Evolutionary conservation across 345 rosid species (phyloP), one percentile per base, ranked within the genome.

Genomic region (Pistacia vera): DNA sequence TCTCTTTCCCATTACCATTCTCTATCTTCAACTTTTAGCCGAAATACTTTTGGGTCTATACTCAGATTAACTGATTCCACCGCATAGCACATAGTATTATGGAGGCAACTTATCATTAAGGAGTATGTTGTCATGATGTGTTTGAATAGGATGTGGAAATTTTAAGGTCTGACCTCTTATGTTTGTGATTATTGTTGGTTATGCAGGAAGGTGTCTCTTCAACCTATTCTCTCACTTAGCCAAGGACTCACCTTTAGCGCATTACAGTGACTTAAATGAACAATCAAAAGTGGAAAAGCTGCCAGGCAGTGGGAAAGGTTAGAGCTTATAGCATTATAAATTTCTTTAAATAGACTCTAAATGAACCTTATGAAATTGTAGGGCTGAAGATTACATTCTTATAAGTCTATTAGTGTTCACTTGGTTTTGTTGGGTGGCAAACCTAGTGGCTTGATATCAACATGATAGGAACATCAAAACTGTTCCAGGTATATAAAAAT

Each of bases 221-320:
- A 79, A 95, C 99, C 0, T 97, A 77, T 88, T 88, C 79, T 82
- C 90, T 83, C 88, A 87, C 71, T 84, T 89, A 78, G 85, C 84
- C 74, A 81, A 83, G 80, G 88, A 81, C 65, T 71, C 85, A 46
- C 49, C 83, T 77, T 63, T 77, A 55, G 44, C 41, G 44, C 83
- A 75, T 70, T 79, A 61, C 63, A 65, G 75, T 55, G 81, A 86
- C 75, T 75, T 71, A 9, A 55, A 78, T 54, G 87, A 70, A 70
- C 86, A 70, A 58, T 93, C 99, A 62, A 93, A 89, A 78, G 96
- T 81, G 70, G 90, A 93, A 63, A 90, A 85, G 89, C 79, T 95
- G 80, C 88, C 92, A 16, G 99, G 98, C 10, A 54, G 91, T 51
- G 98, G 99, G 73, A 90, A 87, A 93, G 98, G 99, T 93, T 77